Conservation (phyloP, 495 filamentous ascomycete species). For the Aspergillus egyptiacus region DNA sequence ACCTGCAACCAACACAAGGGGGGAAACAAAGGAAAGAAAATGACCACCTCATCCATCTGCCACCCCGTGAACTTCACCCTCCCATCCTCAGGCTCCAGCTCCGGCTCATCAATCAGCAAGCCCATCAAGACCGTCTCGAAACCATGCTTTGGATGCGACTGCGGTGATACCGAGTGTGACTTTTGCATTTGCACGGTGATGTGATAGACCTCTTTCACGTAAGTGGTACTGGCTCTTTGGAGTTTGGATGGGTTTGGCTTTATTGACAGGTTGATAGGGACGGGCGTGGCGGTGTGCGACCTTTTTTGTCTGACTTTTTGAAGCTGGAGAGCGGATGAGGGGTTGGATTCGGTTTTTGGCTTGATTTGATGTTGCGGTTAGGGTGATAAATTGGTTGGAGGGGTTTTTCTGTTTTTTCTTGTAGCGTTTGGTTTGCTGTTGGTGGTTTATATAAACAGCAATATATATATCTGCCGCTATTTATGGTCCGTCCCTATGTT, state of each 20-base stretch:
- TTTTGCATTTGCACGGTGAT: slow-evolving; percentile 43
- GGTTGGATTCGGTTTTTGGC: too few relatives aligned
- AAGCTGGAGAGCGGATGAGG: too few relatives aligned
- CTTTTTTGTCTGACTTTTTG: too few relatives aligned
- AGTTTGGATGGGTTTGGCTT: not conserved
- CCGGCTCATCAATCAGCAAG: slow-evolving; percentile 32
- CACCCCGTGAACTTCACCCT: slow-evolving; percentile 28
- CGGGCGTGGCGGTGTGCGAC: too few relatives aligned
- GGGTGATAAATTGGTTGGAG: too few relatives aligned
- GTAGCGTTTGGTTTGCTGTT: too few relatives aligned
- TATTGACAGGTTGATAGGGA: not conserved
- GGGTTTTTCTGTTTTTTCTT: too few relatives aligned
- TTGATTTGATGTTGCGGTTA: too few relatives aligned
- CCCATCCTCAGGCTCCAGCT: slow-evolving; percentile 25
- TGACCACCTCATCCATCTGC: slow-evolving; percentile 18
- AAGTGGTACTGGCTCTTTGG: not conserved
- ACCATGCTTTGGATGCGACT: slow-evolving; percentile 43
- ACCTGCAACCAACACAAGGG: not conserved
- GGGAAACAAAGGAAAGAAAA: slow-evolving; percentile 1
- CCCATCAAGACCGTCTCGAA: slow-evolving; percentile 41
- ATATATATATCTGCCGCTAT: too few relatives aligned
- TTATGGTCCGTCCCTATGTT: too few relatives aligned
- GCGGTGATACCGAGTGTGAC: slow-evolving; percentile 41
- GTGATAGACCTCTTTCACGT: too few relatives aligned
- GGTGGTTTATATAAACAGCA: too few relatives aligned